phyloP scores from a whole-genome alignment of 768 basidiomycete species.

The Mycena maculata region DNA sequence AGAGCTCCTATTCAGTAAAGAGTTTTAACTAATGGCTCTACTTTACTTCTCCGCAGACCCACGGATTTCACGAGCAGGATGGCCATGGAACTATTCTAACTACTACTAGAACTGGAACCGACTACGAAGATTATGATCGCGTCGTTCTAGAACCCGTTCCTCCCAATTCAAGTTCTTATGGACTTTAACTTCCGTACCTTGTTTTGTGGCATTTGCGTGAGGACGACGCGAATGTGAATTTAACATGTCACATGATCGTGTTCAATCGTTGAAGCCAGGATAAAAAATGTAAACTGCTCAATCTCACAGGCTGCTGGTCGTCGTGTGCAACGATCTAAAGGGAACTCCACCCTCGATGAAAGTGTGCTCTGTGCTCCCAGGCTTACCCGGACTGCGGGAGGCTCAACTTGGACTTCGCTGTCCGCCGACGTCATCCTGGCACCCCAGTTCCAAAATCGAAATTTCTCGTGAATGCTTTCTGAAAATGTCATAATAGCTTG shows the following conservation, averaged over 20 bases:
- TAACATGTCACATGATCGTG: slow-evolving; percentile 22
- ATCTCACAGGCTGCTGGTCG: neutral
- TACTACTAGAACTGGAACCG: slow-evolving; percentile 2
- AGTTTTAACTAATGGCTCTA: neutral
- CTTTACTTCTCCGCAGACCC: neutral
- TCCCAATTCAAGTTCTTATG: neutral
- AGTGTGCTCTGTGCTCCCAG: no score
- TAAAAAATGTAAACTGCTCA: no score
- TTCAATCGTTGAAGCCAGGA: neutral
- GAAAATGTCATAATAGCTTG: slow-evolving; percentile 2
- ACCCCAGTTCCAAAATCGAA: neutral
- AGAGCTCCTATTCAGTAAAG: neutral
- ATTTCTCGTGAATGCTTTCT: no score
- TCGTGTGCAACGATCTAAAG: neutral
- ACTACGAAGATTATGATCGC: slow-evolving; percentile 6
- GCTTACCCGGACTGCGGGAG: neutral
- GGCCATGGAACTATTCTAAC: slow-evolving; percentile 3
- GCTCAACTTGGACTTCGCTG: neutral
- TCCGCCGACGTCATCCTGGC: slow-evolving; percentile 12
- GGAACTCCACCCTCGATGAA: no score
- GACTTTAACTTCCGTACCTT: slow-evolving; percentile 7
- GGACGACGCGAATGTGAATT: slow-evolving; percentile 1
- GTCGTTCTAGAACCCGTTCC: slow-evolving; percentile 9
- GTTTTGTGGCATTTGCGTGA: neutral
- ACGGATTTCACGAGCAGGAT: slow-evolving; percentile 10